phyloP scores from a whole-genome alignment of 805 yeast species.

The Priceomyces medius region DNA sequence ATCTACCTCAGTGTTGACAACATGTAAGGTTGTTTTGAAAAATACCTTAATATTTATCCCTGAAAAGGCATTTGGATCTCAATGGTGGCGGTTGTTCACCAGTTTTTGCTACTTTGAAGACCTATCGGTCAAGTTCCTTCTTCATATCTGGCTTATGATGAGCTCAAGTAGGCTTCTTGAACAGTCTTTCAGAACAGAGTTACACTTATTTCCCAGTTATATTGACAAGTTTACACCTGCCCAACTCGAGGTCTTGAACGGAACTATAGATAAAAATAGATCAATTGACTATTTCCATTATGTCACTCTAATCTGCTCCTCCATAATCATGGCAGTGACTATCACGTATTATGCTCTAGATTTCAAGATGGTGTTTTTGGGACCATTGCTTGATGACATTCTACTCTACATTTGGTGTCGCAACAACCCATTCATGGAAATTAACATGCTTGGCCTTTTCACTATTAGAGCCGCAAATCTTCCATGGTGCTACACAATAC shows the following conservation, averaged over 20 bases:
- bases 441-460: slow-evolving; percentile 23
- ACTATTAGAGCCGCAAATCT: slow-evolving; percentile 20
- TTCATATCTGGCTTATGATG: slow-evolving; percentile 18
- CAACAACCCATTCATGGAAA: slow-evolving; percentile 21
- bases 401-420: slow-evolving; percentile 31
- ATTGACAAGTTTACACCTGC: slow-evolving; percentile 13
- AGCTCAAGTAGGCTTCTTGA: slow-evolving; percentile 25
- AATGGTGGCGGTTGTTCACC: slow-evolving; percentile 39
- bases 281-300: slow-evolving; percentile 33
- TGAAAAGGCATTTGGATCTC: slow-evolving; percentile 23
- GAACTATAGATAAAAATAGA: slow-evolving; percentile 16
- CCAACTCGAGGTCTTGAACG: slow-evolving; percentile 15
- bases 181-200: slow-evolving; percentile 16
- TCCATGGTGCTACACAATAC: slow-evolving; percentile 14
- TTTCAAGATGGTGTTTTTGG: slow-evolving; percentile 17
- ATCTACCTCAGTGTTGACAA: slow-evolving; percentile 18
- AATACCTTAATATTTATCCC: slow-evolving; percentile 25
- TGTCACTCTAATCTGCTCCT: slow-evolving; percentile 21
- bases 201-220: slow-evolving; percentile 22
- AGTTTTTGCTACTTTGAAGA: slow-evolving; percentile 34
- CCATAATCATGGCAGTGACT: slow-evolving; percentile 21
- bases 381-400: slow-evolving; percentile 24
- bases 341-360: slow-evolving; percentile 15
- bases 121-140: slow-evolving; percentile 20
- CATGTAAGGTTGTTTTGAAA: slow-evolving; percentile 18